Evolutionary conservation across 768 basidiomycete species (phyloP), one percentile per base, ranked within the genome.

Genomic region (Mrakia blollopis): DNA sequence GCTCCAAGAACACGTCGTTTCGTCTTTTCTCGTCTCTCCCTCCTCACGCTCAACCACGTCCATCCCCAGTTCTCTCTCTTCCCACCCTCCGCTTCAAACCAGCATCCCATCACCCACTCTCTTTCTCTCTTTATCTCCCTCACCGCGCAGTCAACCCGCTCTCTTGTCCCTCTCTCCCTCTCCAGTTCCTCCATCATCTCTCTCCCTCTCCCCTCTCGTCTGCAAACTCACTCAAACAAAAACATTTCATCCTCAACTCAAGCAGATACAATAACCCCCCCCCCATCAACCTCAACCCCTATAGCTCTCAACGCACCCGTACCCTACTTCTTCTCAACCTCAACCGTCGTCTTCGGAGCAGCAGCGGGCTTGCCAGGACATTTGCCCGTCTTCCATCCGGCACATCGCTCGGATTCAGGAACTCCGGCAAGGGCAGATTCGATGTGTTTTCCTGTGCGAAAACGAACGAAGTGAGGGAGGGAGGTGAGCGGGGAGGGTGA

Each of bases 401-500:
- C 70, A 74, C 83, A 84, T 76, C 82, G 77, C 37, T 81, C 79
- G 13, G 79, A 68, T 50, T 80, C 78, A 23, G 81, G 80, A 1
- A 84, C 81, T 16, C 80, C 82, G 4, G 80, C 80, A 30, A 84
- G 80, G 23, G 82, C 82, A 71, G 75, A 37, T 68, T 74, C 67
- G 75, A 79, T 50, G 77, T 70, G 67, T 35, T 68, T 41, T 8
- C 76, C 76, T 77, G 78, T 35, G 1, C 6, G 18, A 3, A 67
- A n/a, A 14, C 37, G 60, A 13, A 62, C 73, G 11, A 72, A 73
- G 35, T 69, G 50, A 37, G 75, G 50, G 14, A 72, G 35, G 57
- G 73, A n/a, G 23, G 50, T 18, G 47, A 52, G 52, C 14, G n/a
- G 57, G 14, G 30, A 21, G 5, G 30, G n/a, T n/a, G 47, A 62